phyloP scores from a whole-genome alignment of 176 grass and related monocot genomes.

The Musa troglodytarum region DNA sequence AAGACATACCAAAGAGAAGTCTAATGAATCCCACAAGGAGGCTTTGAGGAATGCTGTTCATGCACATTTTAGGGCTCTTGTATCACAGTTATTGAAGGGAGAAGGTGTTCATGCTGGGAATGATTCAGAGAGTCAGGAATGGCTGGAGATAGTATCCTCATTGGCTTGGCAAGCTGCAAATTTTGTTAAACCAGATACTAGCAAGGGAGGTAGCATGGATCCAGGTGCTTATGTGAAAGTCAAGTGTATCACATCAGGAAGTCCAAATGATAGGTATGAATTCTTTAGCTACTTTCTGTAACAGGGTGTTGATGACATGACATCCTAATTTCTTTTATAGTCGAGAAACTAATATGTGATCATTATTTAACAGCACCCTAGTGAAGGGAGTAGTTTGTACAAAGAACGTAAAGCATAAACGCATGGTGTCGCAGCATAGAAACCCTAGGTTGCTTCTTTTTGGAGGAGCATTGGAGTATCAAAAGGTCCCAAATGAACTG shows the following conservation, averaged over 20 bases:
- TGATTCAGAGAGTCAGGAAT: conserved; percentile 37
- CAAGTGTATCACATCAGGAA: conserved; percentile 76
- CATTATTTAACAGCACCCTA: conserved; percentile 50
- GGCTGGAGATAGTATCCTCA: conserved; percentile 63
- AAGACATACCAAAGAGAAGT: conserved; percentile 1
- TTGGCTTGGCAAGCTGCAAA: conserved; percentile 76
- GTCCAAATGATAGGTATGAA: conserved; percentile 59
- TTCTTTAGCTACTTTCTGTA: conserved; percentile 10
- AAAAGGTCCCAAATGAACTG: conserved; percentile 70
- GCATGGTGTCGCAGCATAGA: conserved; percentile 66
- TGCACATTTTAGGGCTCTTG: conserved; percentile 61
- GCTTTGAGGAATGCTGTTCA: conserved; percentile 32
- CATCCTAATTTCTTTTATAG: conserved; percentile 9
- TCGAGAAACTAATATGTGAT: conserved; percentile 35
- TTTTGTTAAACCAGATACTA: conserved; percentile 87
- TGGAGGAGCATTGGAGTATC: conserved; percentile 76
- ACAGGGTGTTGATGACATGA: neutral
- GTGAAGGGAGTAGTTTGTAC: conserved; percentile 86
- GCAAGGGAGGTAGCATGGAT: conserved; percentile 87
- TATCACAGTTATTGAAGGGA: conserved; percentile 60
- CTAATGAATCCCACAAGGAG: conserved; percentile 39
- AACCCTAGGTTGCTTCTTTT: conserved; percentile 77
- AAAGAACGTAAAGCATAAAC: conserved; percentile 92
- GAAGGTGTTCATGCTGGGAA: conserved; percentile 48
- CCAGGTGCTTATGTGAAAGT: conserved; percentile 80